phyloP scores from a whole-genome alignment of 345 rosid genomes.

The Erysimum cheiranthoides region DNA sequence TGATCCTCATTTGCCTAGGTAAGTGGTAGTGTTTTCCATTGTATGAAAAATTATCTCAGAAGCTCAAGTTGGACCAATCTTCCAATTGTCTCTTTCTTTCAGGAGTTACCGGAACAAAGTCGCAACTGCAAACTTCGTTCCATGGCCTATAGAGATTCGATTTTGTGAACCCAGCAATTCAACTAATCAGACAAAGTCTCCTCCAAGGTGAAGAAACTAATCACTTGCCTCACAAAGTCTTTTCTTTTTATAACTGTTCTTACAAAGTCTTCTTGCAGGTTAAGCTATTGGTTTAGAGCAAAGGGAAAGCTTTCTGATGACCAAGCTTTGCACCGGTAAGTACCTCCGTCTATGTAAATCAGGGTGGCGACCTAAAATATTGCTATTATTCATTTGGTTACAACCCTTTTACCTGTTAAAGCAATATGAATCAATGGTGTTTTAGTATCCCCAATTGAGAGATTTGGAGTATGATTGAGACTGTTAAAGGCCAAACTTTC shows the following conservation, averaged over 20 bases:
- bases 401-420: neutral
- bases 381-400: conserved; percentile 6
- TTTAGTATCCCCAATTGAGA: conserved; percentile 23
- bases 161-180: conserved; percentile 78
- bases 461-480: conserved; percentile 8
- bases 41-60: conserved; percentile 4
- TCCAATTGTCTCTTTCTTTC: conserved; percentile 44
- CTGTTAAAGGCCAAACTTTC: conserved; percentile 11
- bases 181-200: conserved; percentile 82
- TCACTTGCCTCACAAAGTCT: neutral
- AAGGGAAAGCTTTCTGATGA: conserved; percentile 95
- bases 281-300: conserved; percentile 95
- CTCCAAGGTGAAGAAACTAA: conserved; percentile 68
- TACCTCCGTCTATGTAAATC: conserved; percentile 29
- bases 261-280: conserved; percentile 50
- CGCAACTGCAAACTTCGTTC: conserved; percentile 65
- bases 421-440: conserved; percentile 7
- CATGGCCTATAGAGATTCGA: conserved; percentile 97
- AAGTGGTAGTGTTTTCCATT: conserved; percentile 33
- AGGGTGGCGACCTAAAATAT: neutral
- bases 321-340: conserved; percentile 91
- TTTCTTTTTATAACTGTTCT: neutral
- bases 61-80: conserved; percentile 23
- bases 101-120: conserved; percentile 93
- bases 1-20: conserved; percentile 94